phyloP scores from a whole-genome alignment of 2,329 filamentous ascomycete species.

The Emergomyces pasteurianus region DNA sequence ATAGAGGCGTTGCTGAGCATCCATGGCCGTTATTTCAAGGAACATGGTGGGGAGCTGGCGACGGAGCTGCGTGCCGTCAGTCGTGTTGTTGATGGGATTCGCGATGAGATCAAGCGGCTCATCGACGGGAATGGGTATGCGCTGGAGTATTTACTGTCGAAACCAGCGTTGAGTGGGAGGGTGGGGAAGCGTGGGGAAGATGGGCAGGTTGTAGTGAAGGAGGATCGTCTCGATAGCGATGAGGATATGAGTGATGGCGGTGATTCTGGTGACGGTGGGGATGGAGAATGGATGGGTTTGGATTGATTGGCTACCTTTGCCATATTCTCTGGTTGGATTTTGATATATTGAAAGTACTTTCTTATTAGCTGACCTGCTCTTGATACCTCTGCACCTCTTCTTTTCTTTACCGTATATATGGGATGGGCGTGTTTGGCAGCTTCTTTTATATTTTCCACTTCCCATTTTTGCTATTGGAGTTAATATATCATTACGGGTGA shows the following conservation, averaged over 20 bases:
- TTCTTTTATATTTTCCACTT: no score
- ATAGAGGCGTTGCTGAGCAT: constrained; percentile 68
- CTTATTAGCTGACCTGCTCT: neutral
- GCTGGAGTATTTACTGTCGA: constrained; percentile 65
- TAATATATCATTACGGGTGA: neutral
- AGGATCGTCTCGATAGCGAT: constrained; percentile 19
- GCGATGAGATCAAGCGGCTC: constrained; percentile 67
- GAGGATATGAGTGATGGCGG: constrained; percentile 19
- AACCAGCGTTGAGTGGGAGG: constrained; percentile 31
- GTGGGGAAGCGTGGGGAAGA: constrained; percentile 22
- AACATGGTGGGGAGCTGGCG: constrained; percentile 66
- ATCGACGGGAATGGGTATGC: constrained; percentile 83
- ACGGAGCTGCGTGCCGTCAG: constrained; percentile 75
- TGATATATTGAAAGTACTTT: neutral
- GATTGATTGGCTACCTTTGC: constrained; percentile 19
- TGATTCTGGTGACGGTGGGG: constrained; percentile 31
- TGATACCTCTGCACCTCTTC: neutral
- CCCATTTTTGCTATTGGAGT: neutral
- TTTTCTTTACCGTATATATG: neutral
- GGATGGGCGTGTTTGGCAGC: no score
- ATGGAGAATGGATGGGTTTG: constrained; percentile 44
- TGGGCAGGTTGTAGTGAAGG: constrained; percentile 20
- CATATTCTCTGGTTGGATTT: no score
- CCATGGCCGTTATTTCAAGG: constrained; percentile 76
- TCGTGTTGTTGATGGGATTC: constrained; percentile 66